Conservation (phyloP, 2,329 filamentous ascomycete genomes). For the Exophiala sp. region DNA sequence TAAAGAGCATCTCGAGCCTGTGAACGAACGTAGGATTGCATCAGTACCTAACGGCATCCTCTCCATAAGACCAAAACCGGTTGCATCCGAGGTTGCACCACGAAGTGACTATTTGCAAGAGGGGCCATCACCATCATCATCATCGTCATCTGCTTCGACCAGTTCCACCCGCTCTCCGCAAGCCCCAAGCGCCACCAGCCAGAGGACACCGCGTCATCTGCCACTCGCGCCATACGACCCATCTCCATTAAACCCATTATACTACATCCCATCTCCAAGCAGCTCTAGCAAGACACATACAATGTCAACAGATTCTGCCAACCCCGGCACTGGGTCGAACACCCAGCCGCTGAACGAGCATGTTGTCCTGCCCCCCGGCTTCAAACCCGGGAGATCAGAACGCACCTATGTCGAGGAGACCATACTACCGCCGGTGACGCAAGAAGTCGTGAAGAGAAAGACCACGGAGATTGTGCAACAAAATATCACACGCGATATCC, state of each 20-base stretch:
- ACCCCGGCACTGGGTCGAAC: neutral
- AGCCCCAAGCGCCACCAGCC: neutral
- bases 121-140: conserved; percentile 1
- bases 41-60: conserved; percentile 5
- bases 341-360: conserved; percentile 5
- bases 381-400: conserved; percentile 15
- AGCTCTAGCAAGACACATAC: neutral
- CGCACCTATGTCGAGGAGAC: conserved; percentile 18
- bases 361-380: conserved; percentile 16
- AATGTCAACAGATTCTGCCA: neutral
- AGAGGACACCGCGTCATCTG: conserved; percentile 17
- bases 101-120: neutral
- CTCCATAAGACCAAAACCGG: conserved; percentile 9
- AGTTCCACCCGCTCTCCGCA: conserved; percentile 3
- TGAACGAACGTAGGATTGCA: neutral
- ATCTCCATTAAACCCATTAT: conserved; percentile 20
- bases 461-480: conserved; percentile 31
- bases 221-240: conserved; percentile 21
- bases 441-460: conserved; percentile 31
- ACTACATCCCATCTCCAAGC: conserved; percentile 15
- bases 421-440: conserved; percentile 30
- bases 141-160: conserved; percentile 4
- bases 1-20: conserved; percentile 4
- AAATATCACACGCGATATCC: conserved; percentile 34
- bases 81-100: conserved; percentile 1